phyloP scores from a whole-genome alignment of 2,329 filamentous ascomycete species.

The Alternaria alternata region DNA sequence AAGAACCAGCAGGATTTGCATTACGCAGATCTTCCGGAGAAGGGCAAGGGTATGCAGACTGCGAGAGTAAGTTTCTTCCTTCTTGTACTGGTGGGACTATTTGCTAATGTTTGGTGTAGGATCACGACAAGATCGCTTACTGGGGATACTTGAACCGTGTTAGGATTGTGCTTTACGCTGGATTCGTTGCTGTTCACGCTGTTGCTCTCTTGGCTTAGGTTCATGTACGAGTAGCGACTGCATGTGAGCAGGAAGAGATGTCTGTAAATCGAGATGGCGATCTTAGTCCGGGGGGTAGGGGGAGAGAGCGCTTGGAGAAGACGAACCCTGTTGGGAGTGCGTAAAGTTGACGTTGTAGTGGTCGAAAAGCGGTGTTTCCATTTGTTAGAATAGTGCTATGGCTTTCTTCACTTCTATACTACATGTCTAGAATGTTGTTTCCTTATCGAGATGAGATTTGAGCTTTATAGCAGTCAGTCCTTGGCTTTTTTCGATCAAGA shows the following conservation, averaged over 20 bases:
- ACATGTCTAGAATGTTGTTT: not conserved
- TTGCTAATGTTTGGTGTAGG: not conserved
- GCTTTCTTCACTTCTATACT: not conserved
- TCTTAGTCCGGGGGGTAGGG: not conserved
- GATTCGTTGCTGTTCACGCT: not conserved
- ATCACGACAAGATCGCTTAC: conserved; percentile 7
- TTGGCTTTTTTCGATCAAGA: not conserved
- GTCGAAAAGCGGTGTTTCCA: not conserved
- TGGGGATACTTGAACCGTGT: conserved; percentile 7
- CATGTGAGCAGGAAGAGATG: no score
- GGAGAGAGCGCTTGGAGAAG: no score
- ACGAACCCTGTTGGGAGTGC: no score
- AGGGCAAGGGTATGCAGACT: conserved; percentile 8
- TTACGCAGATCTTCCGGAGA: conserved; percentile 6
- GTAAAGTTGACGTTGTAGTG: not conserved
- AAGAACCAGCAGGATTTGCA: not conserved
- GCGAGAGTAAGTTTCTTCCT: conserved; percentile 2
- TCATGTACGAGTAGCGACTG: no score
- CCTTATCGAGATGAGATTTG: not conserved
- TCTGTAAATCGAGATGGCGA: not conserved
- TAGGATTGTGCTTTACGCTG: conserved; percentile 3
- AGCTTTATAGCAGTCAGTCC: not conserved
- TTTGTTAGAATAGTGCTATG: not conserved
- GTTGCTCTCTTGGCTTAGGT: conserved; percentile 4
- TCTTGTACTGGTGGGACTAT: no score